Base-by-base conservation (phyloP, 2,329 filamentous ascomycete species). In the Fusarium marasasianum region DNA sequence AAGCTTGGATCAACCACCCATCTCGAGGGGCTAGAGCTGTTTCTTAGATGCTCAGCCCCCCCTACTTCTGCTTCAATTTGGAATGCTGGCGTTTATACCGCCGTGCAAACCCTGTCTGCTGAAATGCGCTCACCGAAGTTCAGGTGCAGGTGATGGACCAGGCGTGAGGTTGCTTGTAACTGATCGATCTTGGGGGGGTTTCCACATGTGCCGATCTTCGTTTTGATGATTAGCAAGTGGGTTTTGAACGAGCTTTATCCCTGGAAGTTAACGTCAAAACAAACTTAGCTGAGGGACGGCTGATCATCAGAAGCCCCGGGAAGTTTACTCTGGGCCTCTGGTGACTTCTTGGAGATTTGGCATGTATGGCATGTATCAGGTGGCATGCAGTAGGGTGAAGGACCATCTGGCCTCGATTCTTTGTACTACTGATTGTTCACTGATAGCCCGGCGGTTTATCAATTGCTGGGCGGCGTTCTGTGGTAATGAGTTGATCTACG, bases 1-100 rank as follows among this genome's bases (percentile, higher is more conserved):
- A 67, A 60, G 41, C 66, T 50, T 64, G 54, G 50, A 57, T 71
- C 48, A 51, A 31, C 22, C 37, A n/a, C 37, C 45, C 43, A 63
- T 55, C 35, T 53, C 13, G 20, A 24, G 38, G 31, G 54, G 15
- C 31, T 37, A 51, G 45, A 43, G 29, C 41, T 54, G 43, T 24
- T 43, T 35, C 41, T 37, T 58, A 31, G 37, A 24, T 48, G 29
- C 57, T 50, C 57, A 53, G 35, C 48, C 24, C 31, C 66, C 59
- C 38, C 35, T 40, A 29, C 41, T 51, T 40, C 57, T 26, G 31
- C 50, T 60, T 50, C 38, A 44, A 48, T 35, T 53, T 51, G 48
- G 33, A 48, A 41, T 29, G 24, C 68, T 47, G 48, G 66, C 48
- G 51, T 71, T 55, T 67, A 41, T 43, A 51, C 33, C 45, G 29